Conservation (phyloP, 768 basidiomycete species). For the Lyophyllum shimeji region DNA sequence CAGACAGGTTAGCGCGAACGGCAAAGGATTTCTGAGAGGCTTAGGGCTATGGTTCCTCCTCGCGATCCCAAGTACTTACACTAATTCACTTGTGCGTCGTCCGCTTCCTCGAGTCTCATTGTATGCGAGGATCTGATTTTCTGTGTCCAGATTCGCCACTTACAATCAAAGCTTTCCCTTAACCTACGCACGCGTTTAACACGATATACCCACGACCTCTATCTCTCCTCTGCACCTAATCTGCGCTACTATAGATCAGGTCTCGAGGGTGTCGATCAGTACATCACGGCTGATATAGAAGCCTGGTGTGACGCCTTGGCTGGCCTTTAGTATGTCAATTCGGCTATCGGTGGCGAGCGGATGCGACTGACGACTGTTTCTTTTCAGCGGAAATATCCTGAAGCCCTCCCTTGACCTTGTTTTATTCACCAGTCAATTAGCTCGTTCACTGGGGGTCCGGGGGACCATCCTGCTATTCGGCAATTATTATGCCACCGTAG, state of each 20-base stretch:
- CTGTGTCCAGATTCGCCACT: conserved; percentile 68
- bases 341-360: background rate
- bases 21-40: conserved; percentile 77
- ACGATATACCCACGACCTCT: conserved; percentile 89
- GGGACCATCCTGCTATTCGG: conserved; percentile 78
- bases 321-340: conserved; percentile 76
- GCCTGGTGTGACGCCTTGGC: conserved; percentile 85
- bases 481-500: conserved; percentile 86
- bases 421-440: conserved; percentile 90
- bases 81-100: conserved; percentile 81
- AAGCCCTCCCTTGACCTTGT: conserved; percentile 90
- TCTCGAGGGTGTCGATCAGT: conserved; percentile 83
- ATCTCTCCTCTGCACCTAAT: conserved; percentile 73
- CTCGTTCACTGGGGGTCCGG: conserved; percentile 80
- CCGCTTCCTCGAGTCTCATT: background rate
- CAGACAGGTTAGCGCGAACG: conserved; percentile 73
- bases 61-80: conserved; percentile 91
- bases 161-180: conserved; percentile 84
- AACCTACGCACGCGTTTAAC: conserved; percentile 84
- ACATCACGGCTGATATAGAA: conserved; percentile 90
- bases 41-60: conserved; percentile 87
- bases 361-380: background rate
- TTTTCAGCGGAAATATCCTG: conserved; percentile 82
- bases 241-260: conserved; percentile 67
- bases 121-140: background rate